Evolutionary conservation across 2,329 filamentous ascomycete genomes (phyloP), one percentile per base, ranked within the genome.

Genomic region (Epichloe coenophiala): DNA sequence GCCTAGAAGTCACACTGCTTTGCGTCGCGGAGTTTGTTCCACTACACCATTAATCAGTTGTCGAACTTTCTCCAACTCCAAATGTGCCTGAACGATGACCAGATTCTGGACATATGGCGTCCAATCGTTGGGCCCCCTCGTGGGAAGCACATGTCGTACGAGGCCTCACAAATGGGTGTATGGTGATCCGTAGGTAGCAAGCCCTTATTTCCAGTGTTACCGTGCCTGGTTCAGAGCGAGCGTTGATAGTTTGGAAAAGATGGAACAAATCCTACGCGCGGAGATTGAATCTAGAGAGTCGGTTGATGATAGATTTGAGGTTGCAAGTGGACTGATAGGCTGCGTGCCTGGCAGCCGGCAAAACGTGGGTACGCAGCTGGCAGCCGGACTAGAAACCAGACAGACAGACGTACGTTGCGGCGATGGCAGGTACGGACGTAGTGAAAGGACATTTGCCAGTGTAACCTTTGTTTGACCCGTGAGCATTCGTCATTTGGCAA

Each of bases 21-120:
- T 27, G 23, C 23, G 23, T 27, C 23, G 23, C 23, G 23, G 23
- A 27, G 23, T 27, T 27, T 1, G 6, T 27, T 27, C 23, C 23
- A 27, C 23, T 27, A 8, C 23, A 27, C 27, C 27, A 27, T 27
- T 31, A 17, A 31, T 47, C 36, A 36, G 45, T 47, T 47, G 36
- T 36, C 45, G 36, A 47, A 47, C 27, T 47, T 13, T 8, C 27
- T 31, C 27, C 27, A 31, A 38, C 5, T 47, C 36, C 45, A 31
- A 40, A 39, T 47, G 36, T 47, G 45, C 45, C 45, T 48, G 38
- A 41, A 8, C 46, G 17, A 40, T 48, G 46, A 31, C 45, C 46
- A 48, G 37, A 48, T 42, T 36, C 27, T 31, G 39, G 27, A 11
- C 12, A 6, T 27, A 19, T 37, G 46, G 37, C 46, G 46, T 48